Base-by-base conservation (phyloP, 768 basidiomycete genomes). In the Suillus paluster region DNA sequence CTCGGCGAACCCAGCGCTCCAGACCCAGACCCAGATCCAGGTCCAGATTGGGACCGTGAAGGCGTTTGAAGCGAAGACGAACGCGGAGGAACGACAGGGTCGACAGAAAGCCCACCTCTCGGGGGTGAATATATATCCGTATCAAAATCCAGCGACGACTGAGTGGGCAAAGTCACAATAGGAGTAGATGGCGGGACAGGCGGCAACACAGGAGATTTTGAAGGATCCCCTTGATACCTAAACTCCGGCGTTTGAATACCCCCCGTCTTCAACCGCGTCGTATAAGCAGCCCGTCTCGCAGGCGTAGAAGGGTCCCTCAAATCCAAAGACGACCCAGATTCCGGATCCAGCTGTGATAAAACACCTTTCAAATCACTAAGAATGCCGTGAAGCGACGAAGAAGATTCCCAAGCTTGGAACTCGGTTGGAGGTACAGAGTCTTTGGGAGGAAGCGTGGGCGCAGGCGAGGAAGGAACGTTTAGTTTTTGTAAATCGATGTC, bases 301-400 rank as follows among this genome's bases (percentile, higher is more conserved):
- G 89, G 83, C 5, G 83, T 84, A 11, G 86, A 84, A 8, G 89
- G 89, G 71, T 91, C 88, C 63, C 77, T 81, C 49, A 93, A 83
- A 71, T 87, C 88, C 60, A 93, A 78, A 25, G 80, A 72, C 50
- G 83, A 72, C 44, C 75, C 74, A 50, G 81, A 78, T 39, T 81
- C 77, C 52, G 87, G 82, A 65, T 89, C 90, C 63, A 92, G 76
- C 62, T 87, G 84, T 64, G 83, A 84, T 60, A 92, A 79, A 74
- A 89, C 85, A 60, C 88, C 90, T 74, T 85, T 83, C 75, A 94
- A 89, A 63, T 92, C 87, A 66, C 82, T 84, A 54, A 93, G 77
- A 64, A 93, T 83, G 44, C 87, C 88, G 69, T 79, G 81, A 39
- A 91, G 73, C 5, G 84, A 78, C 59, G 74, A 60, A 19, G 78